phyloP scores from a whole-genome alignment of 306 rosid species.

The Inga laurina region DNA sequence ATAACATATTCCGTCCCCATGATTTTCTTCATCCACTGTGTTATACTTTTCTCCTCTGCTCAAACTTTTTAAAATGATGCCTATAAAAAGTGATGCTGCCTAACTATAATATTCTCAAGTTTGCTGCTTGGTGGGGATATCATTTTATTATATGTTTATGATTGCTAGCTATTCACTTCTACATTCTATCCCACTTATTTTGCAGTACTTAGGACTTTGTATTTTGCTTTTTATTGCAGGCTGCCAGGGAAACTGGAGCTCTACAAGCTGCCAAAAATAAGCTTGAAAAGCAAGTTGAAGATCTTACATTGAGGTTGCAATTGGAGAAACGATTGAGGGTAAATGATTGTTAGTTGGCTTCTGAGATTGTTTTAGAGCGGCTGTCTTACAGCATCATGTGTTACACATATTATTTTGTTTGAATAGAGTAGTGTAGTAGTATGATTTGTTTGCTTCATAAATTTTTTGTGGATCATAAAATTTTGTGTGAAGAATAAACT shows the following conservation, averaged over 20 bases:
- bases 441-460: constrained; percentile 1
- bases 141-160: constrained; percentile 10
- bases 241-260: constrained; percentile 99
- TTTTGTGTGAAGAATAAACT: background rate
- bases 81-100: constrained; percentile 11
- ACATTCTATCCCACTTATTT: constrained; percentile 3
- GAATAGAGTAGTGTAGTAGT: constrained; percentile 3
- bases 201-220: background rate
- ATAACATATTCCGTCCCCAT: background rate
- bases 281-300: constrained; percentile 99
- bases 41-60: constrained; percentile 5
- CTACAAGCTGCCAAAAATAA: constrained; percentile 99
- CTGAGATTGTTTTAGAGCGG: constrained; percentile 12
- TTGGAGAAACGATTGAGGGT: constrained; percentile 98
- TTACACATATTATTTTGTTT: constrained; percentile 3
- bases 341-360: constrained; percentile 30
- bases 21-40: constrained; percentile 15
- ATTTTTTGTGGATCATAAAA: constrained; percentile 12
- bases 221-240: constrained; percentile 47
- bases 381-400: background rate
- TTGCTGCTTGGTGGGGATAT: constrained; percentile 16
- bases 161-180: constrained; percentile 24
- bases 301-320: constrained; percentile 90
- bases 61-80: constrained; percentile 6
- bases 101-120: constrained; percentile 3